Base-by-base conservation (phyloP, 768 basidiomycete genomes). In the Russula olivacea region DNA sequence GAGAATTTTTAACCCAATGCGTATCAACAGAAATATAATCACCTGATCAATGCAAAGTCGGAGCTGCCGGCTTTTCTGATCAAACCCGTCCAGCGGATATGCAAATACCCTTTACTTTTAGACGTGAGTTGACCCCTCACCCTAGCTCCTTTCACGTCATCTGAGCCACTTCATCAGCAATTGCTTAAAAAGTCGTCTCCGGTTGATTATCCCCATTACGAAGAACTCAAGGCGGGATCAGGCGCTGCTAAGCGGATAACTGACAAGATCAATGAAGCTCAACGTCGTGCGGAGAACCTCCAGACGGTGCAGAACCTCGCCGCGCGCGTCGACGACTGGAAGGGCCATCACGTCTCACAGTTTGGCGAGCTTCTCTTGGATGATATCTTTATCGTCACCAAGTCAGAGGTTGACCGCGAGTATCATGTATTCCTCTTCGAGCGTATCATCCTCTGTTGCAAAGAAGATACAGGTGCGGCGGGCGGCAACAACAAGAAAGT, bases 381-480 rank as follows among this genome's bases (percentile, higher is more conserved):
- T 72, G 97, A 98, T 72, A 83, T 93, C 60, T 98, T 98, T 74
- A 85, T 88, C 61, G 97, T 98, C 61, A 96, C 90, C 69, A 99
- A 98, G 76, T 90, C 88, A 54, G 94, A 95, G 63, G 90, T 94
- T 70, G 94, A 98, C 73, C 84, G 97, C 69, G 97, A 99, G 74
- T 98, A 98, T 70, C 93, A 96, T 69, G 95, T 99, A 61, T 99
- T 98, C 81, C 80, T 99, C 40, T 99, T 99, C 68, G 95, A 98
- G 77, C 93, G 93, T 78, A 99, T 99, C 74, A 93, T 99, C 68
- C 82, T 98, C 23, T 99, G 97, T 76, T 98, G 97, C 80, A 98
- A 98, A 74, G 97, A 98, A 73, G 88, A 89, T 7, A 71, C 80
- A 17, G 53, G 47, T 79, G 80, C 6, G 79, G n/a, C 40, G 0